Evolutionary conservation across 192 early-diverging fungal species (phyloP), one percentile per base, ranked within the genome.

Genomic region (Gigaspora rosea): DNA sequence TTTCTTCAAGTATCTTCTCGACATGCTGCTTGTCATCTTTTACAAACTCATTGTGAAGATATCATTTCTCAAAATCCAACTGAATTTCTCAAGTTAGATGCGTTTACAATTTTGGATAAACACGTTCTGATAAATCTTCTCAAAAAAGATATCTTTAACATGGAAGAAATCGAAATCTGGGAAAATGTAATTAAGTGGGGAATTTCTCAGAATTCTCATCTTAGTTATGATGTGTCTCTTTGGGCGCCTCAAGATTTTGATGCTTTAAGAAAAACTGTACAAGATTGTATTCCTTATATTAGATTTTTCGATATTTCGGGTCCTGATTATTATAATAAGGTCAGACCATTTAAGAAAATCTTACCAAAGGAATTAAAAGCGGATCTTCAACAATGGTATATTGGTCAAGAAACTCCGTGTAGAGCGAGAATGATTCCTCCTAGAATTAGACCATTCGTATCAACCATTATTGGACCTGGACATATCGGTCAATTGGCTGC

Each of bases 161-260:
- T 76, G 27, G 50, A 76, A 48, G 75, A 76, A 57, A 76, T 58
- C 54, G 75, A 76, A 33, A n/a, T 76, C 41, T 76, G 75, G 75
- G 64, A 76, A 41, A 15, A 66, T 27, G 48, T 76, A 9, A 57
- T 67, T 56, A 50, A 36, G 46, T 76, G 75, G 75, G 75, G 75
- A 57, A 66, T 13, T n/a, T 63, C 75, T 52, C 62, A 76, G 41
- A 20, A 61, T 27, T 63, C 18, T 12, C 8, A 67, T 22, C 33
- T 67, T 67, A 16, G 27, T 47, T 22, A 16, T 4, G 64, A 76
- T 76, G 15, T 15, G 1, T 41, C 47, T 46, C n/a, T 67, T 51
- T 76, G 75, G 75, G 3, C 50, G 8, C 9, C 27, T 13, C 9
- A 20, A 2, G 50, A 76, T 56, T 76, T 76, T 57, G 0, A 9